These are phyloP conservation scores for Sorghum bicolor DNA, from an alignment of 176 grass and related monocot species.

Conservation along the genomic window Sorghum_bicolor_NCBIv3 NC_012871.2:69780501-69781000, in stretches of 20 bases:
- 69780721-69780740: constrained; percentile 30
- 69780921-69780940: too few species aligned
- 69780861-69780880: too few species aligned
- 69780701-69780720: constrained; percentile 44
- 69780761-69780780: constrained; percentile 54
- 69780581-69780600: constrained; percentile 5
- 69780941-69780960: too few species aligned
- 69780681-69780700: constrained; percentile 56
- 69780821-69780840: too few species aligned
- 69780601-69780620: constrained; percentile 50
- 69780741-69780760: constrained; percentile 23
- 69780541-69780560: constrained; percentile 36
- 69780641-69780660: constrained; percentile 40
- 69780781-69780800: not conserved
- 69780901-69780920: too few species aligned
- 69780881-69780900: too few species aligned
- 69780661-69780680: constrained; percentile 40
- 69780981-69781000: too few species aligned
- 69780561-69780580: constrained; percentile 30
- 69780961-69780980: too few species aligned
- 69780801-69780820: too few species aligned
- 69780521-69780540: constrained; percentile 41
- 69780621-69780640: constrained; percentile 51
- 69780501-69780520: constrained; percentile 53
- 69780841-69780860: too few species aligned